These are phyloP conservation scores for Penicillium riverlandense DNA, from an alignment of 495 filamentous ascomycete species.

Conservation along the genomic window DNA sequence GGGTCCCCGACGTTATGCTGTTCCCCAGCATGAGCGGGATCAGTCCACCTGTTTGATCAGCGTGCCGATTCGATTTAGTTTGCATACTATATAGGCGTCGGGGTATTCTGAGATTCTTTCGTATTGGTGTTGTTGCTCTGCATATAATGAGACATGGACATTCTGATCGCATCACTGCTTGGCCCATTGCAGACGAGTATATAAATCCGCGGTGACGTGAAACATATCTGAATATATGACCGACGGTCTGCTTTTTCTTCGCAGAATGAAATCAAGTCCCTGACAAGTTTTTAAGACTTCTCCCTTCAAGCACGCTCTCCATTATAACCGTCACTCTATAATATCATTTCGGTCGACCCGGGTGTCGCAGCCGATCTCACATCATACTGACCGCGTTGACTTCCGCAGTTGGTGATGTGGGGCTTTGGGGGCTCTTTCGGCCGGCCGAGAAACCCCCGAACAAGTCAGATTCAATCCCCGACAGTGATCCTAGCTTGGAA, in stretches of 20 bases:
- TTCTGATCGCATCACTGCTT: no score
- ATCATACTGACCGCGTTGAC: background rate
- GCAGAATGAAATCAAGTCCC: no score
- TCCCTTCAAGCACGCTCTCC: no score
- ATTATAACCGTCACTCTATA: no score
- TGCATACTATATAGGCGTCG: background rate
- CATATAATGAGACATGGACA: no score
- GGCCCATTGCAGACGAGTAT: no score
- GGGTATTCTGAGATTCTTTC: background rate
- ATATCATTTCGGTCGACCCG: background rate
- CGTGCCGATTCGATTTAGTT: background rate
- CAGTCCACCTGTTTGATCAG: slow-evolving; percentile 2
- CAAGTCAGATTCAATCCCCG: no score
- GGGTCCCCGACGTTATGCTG: slow-evolving; percentile 37
- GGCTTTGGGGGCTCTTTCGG: slow-evolving; percentile 3
- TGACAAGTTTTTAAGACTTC: no score
- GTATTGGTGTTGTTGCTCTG: background rate
- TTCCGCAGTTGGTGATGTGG: background rate
- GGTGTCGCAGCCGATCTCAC: background rate
- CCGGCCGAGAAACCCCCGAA: slow-evolving; percentile 16
- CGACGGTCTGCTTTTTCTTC: no score
- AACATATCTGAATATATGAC: no score
- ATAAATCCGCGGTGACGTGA: no score
- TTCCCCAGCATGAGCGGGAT: slow-evolving; percentile 30
- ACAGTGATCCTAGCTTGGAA: no score